phyloP scores from a whole-genome alignment of 208 protist genomes.

The Trichomonas gallinae region DNA sequence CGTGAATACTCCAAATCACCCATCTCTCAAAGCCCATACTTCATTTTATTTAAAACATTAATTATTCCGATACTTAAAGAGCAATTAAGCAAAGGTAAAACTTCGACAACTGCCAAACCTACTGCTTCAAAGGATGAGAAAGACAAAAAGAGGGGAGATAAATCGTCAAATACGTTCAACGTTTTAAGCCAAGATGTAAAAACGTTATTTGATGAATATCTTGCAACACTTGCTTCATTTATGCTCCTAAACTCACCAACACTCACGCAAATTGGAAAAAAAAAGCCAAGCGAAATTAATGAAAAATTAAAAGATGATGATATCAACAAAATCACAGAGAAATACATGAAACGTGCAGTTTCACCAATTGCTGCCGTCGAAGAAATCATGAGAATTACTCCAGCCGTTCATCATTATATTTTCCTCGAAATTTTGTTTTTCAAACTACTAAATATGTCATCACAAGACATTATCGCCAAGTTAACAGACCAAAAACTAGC shows the following conservation, averaged over 20 bases:
- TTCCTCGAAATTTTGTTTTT: background rate
- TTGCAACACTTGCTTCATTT: background rate
- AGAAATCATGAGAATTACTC: background rate
- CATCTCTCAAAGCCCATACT: background rate
- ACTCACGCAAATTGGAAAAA: background rate
- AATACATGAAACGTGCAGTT: background rate
- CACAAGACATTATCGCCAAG: background rate
- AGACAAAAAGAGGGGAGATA: no score
- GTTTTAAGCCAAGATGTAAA: no score
- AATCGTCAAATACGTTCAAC: no score
- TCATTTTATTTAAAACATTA: background rate
- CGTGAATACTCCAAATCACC: background rate
- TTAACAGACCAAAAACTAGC: background rate
- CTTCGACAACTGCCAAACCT: no score
- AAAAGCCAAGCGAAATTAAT: no score
- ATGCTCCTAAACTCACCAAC: background rate
- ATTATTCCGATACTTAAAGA: background rate
- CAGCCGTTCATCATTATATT: background rate
- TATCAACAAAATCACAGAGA: background rate
- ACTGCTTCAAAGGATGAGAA: no score
- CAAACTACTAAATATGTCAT: background rate
- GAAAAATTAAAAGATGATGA: background rate
- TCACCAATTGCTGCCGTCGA: background rate
- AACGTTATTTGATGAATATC: no score
- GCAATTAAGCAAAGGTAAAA: no score